Conservation (phyloP, 225 moss, liverwort and hornwort species). For the Neckera pumila region DNA sequence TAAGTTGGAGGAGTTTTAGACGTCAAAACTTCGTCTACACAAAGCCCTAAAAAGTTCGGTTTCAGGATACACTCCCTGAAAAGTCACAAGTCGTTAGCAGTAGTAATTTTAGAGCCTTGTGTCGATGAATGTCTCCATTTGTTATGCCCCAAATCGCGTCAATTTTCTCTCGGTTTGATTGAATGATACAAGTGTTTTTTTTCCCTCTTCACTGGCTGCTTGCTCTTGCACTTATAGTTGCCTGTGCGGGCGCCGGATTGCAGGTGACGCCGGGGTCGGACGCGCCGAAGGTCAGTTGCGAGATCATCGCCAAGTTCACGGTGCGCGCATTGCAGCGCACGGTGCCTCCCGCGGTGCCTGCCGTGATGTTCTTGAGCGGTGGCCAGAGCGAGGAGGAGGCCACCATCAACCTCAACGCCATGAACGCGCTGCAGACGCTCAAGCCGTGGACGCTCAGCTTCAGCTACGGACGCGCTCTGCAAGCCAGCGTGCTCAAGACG, state of each 20-base stretch:
- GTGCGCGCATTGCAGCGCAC: slow-evolving; percentile 47
- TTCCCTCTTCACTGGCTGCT: neutral
- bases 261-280: slow-evolving; percentile 38
- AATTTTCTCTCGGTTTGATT: neutral
- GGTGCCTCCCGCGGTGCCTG: slow-evolving; percentile 41
- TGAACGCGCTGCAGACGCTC: slow-evolving; percentile 40
- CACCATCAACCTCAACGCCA: slow-evolving; percentile 39
- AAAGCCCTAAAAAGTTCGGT: neutral
- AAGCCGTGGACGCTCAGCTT: slow-evolving; percentile 54
- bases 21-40: too few relatives aligned
- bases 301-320: slow-evolving; percentile 54
- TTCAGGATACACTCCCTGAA: neutral
- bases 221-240: neutral
- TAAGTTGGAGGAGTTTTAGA: neutral
- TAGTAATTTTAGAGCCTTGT: neutral
- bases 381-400: slow-evolving; percentile 56
- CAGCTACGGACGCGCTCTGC: slow-evolving; percentile 44
- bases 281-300: slow-evolving; percentile 39
- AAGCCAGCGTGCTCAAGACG: slow-evolving; percentile 49
- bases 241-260: neutral
- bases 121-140: neutral
- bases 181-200: neutral
- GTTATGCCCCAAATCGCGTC: neutral
- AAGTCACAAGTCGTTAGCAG: neutral
- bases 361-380: slow-evolving; percentile 30